Conservation (phyloP, 164 flowering plant species). For the Paratinospora sagittata region DNA sequence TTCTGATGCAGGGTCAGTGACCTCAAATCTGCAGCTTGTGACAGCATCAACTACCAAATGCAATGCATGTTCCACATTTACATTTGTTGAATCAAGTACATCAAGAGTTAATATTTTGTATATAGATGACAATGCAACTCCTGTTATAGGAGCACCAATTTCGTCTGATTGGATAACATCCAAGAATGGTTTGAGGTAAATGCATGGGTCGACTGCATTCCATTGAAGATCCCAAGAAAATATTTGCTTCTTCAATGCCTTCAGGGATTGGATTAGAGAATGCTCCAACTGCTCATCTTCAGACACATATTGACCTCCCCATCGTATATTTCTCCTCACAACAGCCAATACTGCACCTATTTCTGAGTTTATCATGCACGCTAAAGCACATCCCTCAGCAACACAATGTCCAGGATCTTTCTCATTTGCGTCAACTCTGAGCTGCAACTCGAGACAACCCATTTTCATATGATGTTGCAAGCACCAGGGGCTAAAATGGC, state of each 20-base stretch:
- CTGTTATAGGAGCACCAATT: slow-evolving; percentile 21
- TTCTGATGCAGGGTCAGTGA: slow-evolving; percentile 19
- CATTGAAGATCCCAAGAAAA: slow-evolving; percentile 21
- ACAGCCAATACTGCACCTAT: slow-evolving; percentile 23
- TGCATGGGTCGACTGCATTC: slow-evolving; percentile 14
- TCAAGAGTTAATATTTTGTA: slow-evolving; percentile 17
- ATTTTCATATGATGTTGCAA: background rate
- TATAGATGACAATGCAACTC: slow-evolving; percentile 19
- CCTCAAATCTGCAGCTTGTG: slow-evolving; percentile 20
- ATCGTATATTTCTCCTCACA: slow-evolving; percentile 17
- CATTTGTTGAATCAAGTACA: slow-evolving; percentile 13
- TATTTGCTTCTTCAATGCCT: slow-evolving; percentile 15
- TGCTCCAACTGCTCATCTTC: slow-evolving; percentile 22
- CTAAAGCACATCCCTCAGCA: slow-evolving; percentile 13
- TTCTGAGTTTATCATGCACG: slow-evolving; percentile 20
- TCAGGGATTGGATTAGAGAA: slow-evolving; percentile 18
- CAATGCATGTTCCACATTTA: slow-evolving; percentile 16
- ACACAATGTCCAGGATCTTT: slow-evolving; percentile 9
- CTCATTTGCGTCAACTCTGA: slow-evolving; percentile 14
- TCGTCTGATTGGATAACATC: slow-evolving; percentile 19
- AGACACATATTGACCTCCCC: slow-evolving; percentile 21
- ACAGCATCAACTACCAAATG: slow-evolving; percentile 20
- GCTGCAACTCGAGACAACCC: slow-evolving; percentile 9
- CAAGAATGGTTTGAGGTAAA: slow-evolving; percentile 20
- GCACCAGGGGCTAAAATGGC: background rate